These are phyloP conservation scores for Fusarium burgessii DNA, from an alignment of 2,329 filamentous ascomycete genomes.

Conservation along the genomic window DNA sequence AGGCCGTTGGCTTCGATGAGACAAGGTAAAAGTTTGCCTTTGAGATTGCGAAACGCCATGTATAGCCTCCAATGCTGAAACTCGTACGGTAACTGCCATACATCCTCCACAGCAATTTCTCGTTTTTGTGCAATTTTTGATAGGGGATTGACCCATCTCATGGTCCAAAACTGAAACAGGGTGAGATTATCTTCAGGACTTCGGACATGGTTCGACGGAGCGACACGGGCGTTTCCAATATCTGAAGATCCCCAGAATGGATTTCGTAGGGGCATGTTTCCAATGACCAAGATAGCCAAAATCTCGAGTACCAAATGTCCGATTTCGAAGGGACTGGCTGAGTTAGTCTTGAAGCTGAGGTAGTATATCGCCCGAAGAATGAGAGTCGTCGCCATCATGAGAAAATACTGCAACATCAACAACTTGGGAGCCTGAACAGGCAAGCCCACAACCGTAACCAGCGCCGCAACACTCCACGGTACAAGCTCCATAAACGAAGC, in stretches of 20 bases:
- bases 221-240: constrained; percentile 47
- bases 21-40: constrained; percentile 77
- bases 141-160: constrained; percentile 84
- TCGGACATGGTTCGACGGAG: constrained; percentile 61
- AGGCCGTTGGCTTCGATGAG: constrained; percentile 81
- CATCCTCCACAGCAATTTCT: constrained; percentile 81
- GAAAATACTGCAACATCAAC: constrained; percentile 55
- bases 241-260: constrained; percentile 50
- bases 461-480: constrained; percentile 55
- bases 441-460: constrained; percentile 54
- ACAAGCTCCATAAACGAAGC: constrained; percentile 51
- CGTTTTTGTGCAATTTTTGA: constrained; percentile 72
- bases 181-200: constrained; percentile 82
- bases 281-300: constrained; percentile 49
- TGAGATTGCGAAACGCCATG: constrained; percentile 77
- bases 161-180: constrained; percentile 85
- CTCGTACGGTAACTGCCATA: constrained; percentile 83
- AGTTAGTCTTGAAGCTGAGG: constrained; percentile 40
- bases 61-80: constrained; percentile 85
- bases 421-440: constrained; percentile 58
- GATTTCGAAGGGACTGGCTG: constrained; percentile 40
- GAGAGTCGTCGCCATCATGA: constrained; percentile 50
- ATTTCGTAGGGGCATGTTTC: constrained; percentile 54
- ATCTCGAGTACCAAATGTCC: constrained; percentile 40
- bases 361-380: constrained; percentile 49